Conservation (phyloP, 179 eudicot species). For the Monotropa hypopitys region DNA sequence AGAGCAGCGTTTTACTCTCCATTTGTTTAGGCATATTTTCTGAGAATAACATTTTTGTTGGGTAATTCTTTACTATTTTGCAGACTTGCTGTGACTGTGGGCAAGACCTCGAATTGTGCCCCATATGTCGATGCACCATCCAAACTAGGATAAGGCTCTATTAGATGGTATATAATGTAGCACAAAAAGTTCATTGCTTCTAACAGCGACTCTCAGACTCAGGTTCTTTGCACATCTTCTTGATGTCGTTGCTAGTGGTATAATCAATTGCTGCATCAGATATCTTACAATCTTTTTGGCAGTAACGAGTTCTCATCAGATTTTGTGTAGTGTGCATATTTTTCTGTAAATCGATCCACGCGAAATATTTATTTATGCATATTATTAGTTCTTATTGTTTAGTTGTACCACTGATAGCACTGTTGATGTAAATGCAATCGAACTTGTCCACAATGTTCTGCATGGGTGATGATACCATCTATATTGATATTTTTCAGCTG, state of each 20-base stretch:
- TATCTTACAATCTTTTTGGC: not conserved
- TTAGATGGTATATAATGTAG: slow-evolving; percentile 6
- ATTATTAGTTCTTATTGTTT: not conserved
- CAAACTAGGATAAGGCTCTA: slow-evolving; percentile 40
- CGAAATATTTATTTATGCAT: not conserved
- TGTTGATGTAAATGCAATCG: too few relatives aligned
- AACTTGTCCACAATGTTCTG: not conserved
- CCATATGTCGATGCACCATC: slow-evolving; percentile 29
- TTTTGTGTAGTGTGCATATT: slow-evolving; percentile 3
- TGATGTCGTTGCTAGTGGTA: not conserved
- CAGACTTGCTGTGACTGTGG: slow-evolving; percentile 50
- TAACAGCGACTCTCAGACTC: not conserved
- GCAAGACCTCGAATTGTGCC: slow-evolving; percentile 28
- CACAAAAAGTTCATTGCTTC: not conserved
- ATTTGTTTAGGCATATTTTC: not conserved
- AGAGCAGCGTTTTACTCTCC: not conserved
- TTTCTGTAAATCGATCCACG: not conserved
- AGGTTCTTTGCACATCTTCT: not conserved
- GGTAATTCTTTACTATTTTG: slow-evolving; percentile 4
- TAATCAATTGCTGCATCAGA: not conserved
- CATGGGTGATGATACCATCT: not conserved
- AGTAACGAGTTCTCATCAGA: not conserved
- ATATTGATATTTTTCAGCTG: not conserved
- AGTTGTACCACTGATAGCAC: too few relatives aligned
- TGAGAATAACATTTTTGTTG: not conserved